Evolutionary conservation across 2,329 filamentous ascomycete species (phyloP).

Genomic region (Colletotrichum sp.): DNA sequence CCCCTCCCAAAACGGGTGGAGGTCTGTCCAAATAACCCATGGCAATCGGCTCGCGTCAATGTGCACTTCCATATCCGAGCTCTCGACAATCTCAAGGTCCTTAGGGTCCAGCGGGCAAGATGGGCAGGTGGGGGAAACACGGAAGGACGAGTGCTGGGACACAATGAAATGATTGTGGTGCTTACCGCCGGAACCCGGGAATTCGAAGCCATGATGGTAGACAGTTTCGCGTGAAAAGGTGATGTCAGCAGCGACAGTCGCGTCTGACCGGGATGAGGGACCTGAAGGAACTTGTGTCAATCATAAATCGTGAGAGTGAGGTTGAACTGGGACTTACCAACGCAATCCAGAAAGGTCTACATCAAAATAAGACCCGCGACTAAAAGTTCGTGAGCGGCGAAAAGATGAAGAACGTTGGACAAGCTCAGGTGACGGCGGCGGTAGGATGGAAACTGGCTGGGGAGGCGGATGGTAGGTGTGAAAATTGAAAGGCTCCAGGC

Average conservation of each 20-base stretch:
- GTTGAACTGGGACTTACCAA: not conserved
- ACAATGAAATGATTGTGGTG: not conserved
- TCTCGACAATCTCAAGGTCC: not conserved
- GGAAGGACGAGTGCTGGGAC: not conserved
- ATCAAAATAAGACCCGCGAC: not conserved
- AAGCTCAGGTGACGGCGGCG: not conserved
- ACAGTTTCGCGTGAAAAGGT: not conserved
- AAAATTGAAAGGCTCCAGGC: not conserved
- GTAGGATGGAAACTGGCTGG: fast-evolving
- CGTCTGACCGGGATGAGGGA: not conserved
- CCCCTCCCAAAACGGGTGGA: not conserved
- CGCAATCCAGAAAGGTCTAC: fast-evolving
- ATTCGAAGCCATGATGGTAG: not conserved
- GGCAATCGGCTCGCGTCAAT: not conserved
- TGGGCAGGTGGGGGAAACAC: not conserved
- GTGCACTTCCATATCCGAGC: not conserved
- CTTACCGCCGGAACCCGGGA: not conserved
- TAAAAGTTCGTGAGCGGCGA: not conserved
- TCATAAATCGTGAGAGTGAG: not conserved
- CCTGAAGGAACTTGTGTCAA: not conserved
- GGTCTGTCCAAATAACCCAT: not conserved
- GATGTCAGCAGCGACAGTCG: not conserved
- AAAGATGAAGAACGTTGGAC: not conserved
- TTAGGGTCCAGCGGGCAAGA: not conserved
- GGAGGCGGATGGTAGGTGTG: not conserved